Conservation (phyloP, 352 stramenopile genomes). For the Globisporangium yorkense region DNA sequence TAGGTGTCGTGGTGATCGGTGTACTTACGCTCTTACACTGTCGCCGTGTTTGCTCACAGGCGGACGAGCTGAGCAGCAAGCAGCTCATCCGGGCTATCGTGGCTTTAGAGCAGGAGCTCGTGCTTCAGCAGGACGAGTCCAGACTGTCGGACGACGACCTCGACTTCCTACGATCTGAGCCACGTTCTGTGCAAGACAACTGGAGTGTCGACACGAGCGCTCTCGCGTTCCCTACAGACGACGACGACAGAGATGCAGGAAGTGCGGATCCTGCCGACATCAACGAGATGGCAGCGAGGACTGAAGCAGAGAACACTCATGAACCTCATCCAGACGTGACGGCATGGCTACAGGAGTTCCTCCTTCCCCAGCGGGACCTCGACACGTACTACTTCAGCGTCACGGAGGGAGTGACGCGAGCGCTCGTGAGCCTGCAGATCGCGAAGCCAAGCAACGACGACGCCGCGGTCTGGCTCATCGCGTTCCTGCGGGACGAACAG, state of each 20-base stretch:
- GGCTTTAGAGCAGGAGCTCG: slow-evolving; percentile 25
- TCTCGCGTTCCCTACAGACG: slow-evolving; percentile 19
- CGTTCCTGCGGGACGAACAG: slow-evolving; percentile 20
- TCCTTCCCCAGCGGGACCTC: slow-evolving; percentile 30
- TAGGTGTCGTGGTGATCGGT: background rate
- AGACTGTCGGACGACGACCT: slow-evolving; percentile 27
- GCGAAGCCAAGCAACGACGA: slow-evolving; percentile 21
- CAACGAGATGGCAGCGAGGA: slow-evolving; percentile 2
- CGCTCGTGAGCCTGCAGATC: slow-evolving; percentile 40
- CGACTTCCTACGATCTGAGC: slow-evolving; percentile 29
- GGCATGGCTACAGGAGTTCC: slow-evolving; percentile 12
- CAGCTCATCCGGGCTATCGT: slow-evolving; percentile 37
- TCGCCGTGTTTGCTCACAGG: slow-evolving; percentile 4
- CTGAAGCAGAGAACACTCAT: background rate
- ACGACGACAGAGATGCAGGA: background rate
- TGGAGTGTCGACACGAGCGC: slow-evolving; percentile 41
- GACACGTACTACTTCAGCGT: slow-evolving; percentile 40
- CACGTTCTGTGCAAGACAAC: slow-evolving; percentile 24
- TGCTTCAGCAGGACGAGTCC: slow-evolving; percentile 30
- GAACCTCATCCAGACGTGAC: background rate
- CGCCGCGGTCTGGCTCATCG: slow-evolving; percentile 38
- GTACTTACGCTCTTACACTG: background rate
- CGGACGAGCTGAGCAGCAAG: slow-evolving; percentile 42
- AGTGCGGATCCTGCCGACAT: background rate
- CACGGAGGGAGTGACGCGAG: slow-evolving; percentile 27